Base-by-base conservation (phyloP, 2,329 filamentous ascomycete species). In the Zymoseptoria ardabiliae region DNA sequence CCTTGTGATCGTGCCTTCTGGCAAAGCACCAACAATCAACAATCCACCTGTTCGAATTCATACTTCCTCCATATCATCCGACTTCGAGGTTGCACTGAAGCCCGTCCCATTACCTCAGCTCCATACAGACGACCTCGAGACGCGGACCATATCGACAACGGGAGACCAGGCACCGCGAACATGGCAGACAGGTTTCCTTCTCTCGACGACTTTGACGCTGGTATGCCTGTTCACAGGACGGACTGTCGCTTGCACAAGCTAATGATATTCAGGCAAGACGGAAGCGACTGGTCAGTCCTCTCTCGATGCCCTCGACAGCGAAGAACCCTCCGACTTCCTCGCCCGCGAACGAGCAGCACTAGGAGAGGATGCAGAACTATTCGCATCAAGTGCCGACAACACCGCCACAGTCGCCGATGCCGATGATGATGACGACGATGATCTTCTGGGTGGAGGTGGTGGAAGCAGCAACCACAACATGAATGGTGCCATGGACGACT, bases 291-390 rank as follows among this genome's bases (percentile, higher is more conserved):
- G 80, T 79, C 70, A 76, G 58, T 69, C 73, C 54, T 70, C 71
- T 61, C 74, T 79, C 60, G 75, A 79, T 61, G 74, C 77, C 58
- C 75, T 84, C 45, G 79, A 81, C 63, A 81, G 79, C 63, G 79
- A 83, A 28, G 86, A 87, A 30, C 81, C 84, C 63, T 86, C 90
- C 71, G 91, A 96, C 76, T 97, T 99, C 75, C 85, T 97, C 54
- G 86, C 90, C 63, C 90, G 93, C 67, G 94, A 99, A 79, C 90
- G 91, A 72, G 94, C 91, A 62, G 77, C 88, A 19, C 85, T 99
- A 7, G 94, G 94, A 66, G 94, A 96, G 64, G 94, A 97, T 75
- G 94, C 94, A 61, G 84, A 91, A 69, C 89, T 92, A 78, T 99
- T 99, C 75, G 82, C 88, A 64, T 89, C 89, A 30, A 82, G 85